phyloP scores from a whole-genome alignment of 2,329 filamentous ascomycete genomes.

The Fusarium sp. region DNA sequence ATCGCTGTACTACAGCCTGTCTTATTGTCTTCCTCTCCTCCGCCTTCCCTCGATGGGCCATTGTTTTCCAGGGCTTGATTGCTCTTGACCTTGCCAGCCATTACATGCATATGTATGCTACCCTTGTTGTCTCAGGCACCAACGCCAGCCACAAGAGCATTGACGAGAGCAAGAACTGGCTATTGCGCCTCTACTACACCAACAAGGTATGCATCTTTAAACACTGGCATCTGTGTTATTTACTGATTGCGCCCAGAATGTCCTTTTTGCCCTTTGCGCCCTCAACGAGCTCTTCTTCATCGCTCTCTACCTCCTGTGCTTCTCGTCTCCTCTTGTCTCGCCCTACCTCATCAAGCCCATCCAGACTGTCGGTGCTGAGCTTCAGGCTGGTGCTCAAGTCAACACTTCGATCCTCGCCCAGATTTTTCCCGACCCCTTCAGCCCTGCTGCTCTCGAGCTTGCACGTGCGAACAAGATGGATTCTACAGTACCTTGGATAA shows the following conservation, averaged over 20 bases:
- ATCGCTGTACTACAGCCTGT: constrained; percentile 96
- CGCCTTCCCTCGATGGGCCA: constrained; percentile 92
- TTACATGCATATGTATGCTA: constrained; percentile 99
- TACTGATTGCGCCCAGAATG: constrained; percentile 65
- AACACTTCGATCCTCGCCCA: constrained; percentile 75
- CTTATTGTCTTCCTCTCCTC: constrained; percentile 93
- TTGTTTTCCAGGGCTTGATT: constrained; percentile 94
- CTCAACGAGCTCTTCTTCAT: constrained; percentile 99
- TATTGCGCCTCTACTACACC: constrained; percentile 95
- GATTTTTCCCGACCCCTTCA: constrained; percentile 89
- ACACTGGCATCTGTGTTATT: too few species aligned
- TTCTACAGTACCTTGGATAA: constrained; percentile 72
- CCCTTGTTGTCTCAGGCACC: constrained; percentile 84
- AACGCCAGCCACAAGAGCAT: constrained; percentile 92
- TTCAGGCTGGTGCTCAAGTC: constrained; percentile 75
- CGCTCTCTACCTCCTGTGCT: constrained; percentile 95
- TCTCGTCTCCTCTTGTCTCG: constrained; percentile 89
- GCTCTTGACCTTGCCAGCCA: constrained; percentile 93
- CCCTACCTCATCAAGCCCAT: constrained; percentile 80
- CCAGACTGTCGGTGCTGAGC: constrained; percentile 62
- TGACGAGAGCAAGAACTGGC: constrained; percentile 85
- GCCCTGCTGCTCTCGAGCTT: constrained; percentile 90
- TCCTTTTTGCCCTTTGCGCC: constrained; percentile 89
- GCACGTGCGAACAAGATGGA: constrained; percentile 95
- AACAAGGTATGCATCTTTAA: constrained; percentile 76